Evolutionary conservation across 441 rosid genomes (phyloP).

Genomic region (Croton setiger): DNA sequence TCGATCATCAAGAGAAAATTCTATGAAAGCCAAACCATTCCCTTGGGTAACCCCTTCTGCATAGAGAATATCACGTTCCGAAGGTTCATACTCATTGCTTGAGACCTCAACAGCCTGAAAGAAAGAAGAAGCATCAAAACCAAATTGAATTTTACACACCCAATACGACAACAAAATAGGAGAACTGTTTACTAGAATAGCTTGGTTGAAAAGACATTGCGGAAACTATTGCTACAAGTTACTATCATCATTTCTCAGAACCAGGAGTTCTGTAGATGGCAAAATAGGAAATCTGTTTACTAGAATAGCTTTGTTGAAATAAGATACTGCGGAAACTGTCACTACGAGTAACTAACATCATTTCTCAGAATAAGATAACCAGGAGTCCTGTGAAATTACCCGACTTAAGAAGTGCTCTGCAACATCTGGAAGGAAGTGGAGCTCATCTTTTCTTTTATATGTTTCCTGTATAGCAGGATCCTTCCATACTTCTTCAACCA

Average conservation of each 20-base stretch:
- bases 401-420: conserved; percentile 91
- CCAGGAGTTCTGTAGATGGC: background rate
- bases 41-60: conserved; percentile 99
- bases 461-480: conserved; percentile 97
- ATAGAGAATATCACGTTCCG: conserved; percentile 83
- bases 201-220: background rate
- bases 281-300: background rate
- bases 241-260: background rate
- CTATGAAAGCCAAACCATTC: conserved; percentile 94
- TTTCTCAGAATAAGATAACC: background rate
- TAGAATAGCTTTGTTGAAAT: background rate
- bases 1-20: conserved; percentile 82
- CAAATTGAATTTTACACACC: too few relatives aligned
- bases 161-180: background rate
- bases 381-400: conserved; percentile 39
- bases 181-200: background rate
- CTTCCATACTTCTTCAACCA: conserved; percentile 98
- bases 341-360: background rate
- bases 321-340: background rate
- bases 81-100: conserved; percentile 96
- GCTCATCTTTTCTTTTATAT: conserved; percentile 81
- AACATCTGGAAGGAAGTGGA: conserved; percentile 96
- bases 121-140: conserved; percentile 12
- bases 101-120: conserved; percentile 97
- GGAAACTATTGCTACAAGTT: background rate